phyloP scores from a whole-genome alignment of 352 stramenopile genomes.

The Aphanomyces invadans region DNA sequence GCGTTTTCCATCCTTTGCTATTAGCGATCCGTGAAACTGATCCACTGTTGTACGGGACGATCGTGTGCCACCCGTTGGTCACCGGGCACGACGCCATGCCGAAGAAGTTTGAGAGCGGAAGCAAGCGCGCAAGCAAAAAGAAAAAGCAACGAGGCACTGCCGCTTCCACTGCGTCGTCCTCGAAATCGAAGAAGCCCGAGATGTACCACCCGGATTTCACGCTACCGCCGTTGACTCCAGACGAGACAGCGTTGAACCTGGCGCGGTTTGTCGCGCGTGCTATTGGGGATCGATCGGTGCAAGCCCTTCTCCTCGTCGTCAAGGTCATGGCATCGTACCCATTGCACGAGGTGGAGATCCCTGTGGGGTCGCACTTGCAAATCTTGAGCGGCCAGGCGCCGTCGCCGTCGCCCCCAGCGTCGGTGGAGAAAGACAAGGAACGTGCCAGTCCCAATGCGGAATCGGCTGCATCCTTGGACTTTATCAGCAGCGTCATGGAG shows the following conservation, averaged over 20 bases:
- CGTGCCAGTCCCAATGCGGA: too few relatives aligned
- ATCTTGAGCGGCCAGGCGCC: background rate
- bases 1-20: constrained; percentile 74
- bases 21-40: constrained; percentile 69
- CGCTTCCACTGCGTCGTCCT: background rate
- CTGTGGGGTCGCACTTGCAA: constrained; percentile 10
- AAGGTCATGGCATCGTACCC: constrained; percentile 29
- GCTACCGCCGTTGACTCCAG: constrained; percentile 38
- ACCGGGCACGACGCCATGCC: constrained; percentile 68
- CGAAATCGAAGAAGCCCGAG: constrained; percentile 33
- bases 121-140: constrained; percentile 71
- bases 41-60: constrained; percentile 70
- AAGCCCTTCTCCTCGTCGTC: constrained; percentile 59
- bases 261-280: constrained; percentile 66
- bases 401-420: background rate
- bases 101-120: constrained; percentile 78
- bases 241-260: constrained; percentile 58
- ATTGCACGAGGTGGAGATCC: background rate
- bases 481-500: constrained; percentile 23
- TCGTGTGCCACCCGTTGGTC: constrained; percentile 76
- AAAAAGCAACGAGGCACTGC: constrained; percentile 40
- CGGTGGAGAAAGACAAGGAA: background rate
- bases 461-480: constrained; percentile 14
- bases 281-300: constrained; percentile 66
- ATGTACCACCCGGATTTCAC: constrained; percentile 73